Percentiles rank a stretch among this genome's conserved stretches.
These are phyloP conservation scores for Alnus glutinosa DNA, from an alignment of 306 rosid species.

Conservation along the genomic window DNA sequence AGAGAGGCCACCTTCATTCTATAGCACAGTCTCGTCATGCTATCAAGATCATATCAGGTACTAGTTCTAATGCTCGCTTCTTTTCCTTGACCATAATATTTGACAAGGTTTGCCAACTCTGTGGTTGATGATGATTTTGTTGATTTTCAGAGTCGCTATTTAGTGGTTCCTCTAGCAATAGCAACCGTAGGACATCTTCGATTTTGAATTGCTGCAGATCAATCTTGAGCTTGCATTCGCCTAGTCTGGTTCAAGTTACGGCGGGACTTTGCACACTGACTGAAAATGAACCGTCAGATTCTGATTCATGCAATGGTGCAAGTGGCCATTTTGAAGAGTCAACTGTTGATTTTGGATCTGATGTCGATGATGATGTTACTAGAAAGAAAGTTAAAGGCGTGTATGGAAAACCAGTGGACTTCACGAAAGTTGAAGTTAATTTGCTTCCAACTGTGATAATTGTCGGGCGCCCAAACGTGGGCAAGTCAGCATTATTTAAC, in stretches of 20 bases:
- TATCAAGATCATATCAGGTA: conserved; percentile 10
- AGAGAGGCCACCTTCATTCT: not conserved
- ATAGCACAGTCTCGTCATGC: not conserved
- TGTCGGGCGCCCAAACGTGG: conserved; percentile 75
- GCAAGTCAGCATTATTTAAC: conserved; percentile 70
- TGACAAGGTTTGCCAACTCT: not conserved
- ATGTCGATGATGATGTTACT: not conserved
- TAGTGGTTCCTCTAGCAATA: not conserved
- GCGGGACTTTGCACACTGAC: conserved; percentile 23
- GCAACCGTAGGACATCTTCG: not conserved
- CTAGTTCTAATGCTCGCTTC: not conserved
- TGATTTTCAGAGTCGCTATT: conserved; percentile 12
- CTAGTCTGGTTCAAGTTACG: conserved; percentile 5
- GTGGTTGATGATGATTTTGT: conserved; percentile 9
- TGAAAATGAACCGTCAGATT: conserved; percentile 17
- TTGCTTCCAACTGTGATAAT: conserved; percentile 62
- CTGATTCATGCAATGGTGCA: conserved; percentile 7
- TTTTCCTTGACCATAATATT: not conserved
- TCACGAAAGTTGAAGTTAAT: conserved; percentile 53
- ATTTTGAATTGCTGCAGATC: conserved; percentile 3
- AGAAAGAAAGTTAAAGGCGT: not conserved
- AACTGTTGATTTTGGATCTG: conserved; percentile 5
- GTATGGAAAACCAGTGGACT: conserved; percentile 46
- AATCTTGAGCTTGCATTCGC: conserved; percentile 7
- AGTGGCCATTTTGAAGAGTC: conserved; percentile 10